Conservation (phyloP, 2,329 filamentous ascomycete species). For the Rutstroemia sp. region DNA sequence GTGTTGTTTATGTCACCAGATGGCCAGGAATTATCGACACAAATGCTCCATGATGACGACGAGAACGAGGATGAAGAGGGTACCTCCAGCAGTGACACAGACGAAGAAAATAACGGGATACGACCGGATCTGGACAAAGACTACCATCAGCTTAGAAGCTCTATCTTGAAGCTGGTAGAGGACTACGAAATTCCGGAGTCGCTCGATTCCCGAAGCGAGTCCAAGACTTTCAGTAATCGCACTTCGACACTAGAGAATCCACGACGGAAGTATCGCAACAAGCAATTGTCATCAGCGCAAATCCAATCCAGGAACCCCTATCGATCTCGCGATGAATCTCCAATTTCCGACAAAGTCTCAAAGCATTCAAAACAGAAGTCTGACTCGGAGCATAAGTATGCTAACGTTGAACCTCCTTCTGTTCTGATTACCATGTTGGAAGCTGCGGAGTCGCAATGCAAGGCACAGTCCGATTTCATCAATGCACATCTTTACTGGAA, state of each 20-base stretch:
- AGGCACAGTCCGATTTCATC: conserved; percentile 74
- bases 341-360: conserved; percentile 12
- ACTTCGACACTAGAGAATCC: conserved; percentile 43
- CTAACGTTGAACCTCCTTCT: conserved; percentile 38
- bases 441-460: conserved; percentile 68
- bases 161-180: conserved; percentile 71
- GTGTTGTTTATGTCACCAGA: conserved; percentile 72
- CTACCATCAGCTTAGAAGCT: conserved; percentile 73
- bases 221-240: conserved; percentile 63
- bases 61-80: conserved; percentile 58
- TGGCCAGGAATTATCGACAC: conserved; percentile 60
- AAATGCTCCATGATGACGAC: conserved; percentile 65
- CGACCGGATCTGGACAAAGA: conserved; percentile 65
- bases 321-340: conserved; percentile 27
- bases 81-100: conserved; percentile 51
- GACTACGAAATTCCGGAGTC: conserved; percentile 74
- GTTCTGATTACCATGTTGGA: conserved; percentile 67
- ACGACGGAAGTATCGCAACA: conserved; percentile 53
- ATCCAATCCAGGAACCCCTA: conserved; percentile 54
- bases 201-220: conserved; percentile 50
- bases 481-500: conserved; percentile 81
- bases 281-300: conserved; percentile 39
- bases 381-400: conserved; percentile 28
- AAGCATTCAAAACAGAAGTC: conserved; percentile 15
- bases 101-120: conserved; percentile 49